Percentiles rank a stretch among this genome's conserved stretches.
phyloP scores from a whole-genome alignment of 2,329 filamentous ascomycete species.

The Pseudogymnoascus sp. region DNA sequence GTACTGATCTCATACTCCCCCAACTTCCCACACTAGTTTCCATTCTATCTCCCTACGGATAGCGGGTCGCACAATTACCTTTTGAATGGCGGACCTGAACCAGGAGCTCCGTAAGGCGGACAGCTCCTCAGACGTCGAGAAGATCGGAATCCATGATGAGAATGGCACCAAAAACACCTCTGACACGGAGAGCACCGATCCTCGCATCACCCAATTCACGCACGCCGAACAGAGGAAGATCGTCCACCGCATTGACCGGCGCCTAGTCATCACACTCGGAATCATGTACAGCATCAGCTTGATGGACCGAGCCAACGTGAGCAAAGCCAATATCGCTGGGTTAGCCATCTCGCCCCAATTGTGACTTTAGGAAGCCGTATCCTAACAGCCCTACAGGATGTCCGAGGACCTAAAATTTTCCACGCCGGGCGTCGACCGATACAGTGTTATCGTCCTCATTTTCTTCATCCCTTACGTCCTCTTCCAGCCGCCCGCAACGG shows the following conservation, averaged over 20 bases:
- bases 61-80: not conserved
- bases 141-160: not conserved
- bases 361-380: not conserved
- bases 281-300: constrained; percentile 65
- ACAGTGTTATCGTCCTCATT: not conserved
- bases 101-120: not conserved
- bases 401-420: constrained; percentile 19
- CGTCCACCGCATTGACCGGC: constrained; percentile 59
- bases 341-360: constrained; percentile 16
- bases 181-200: not conserved
- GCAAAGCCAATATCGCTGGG: constrained; percentile 64
- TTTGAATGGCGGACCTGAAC: not conserved
- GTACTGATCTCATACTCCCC: not conserved
- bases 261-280: constrained; percentile 53
- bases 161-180: not conserved
- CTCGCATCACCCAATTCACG: constrained; percentile 34
- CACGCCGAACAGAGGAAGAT: constrained; percentile 57
- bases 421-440: constrained; percentile 5
- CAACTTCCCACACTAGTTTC: not conserved
- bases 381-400: constrained; percentile 13
- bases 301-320: constrained; percentile 73
- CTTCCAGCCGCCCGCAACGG: not conserved
- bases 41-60: not conserved
- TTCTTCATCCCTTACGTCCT: not conserved
- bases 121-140: not conserved